Evolutionary conservation across 371 early-diverging fungal genomes (phyloP).

Genomic region (Actinomortierella ambigua): DNA sequence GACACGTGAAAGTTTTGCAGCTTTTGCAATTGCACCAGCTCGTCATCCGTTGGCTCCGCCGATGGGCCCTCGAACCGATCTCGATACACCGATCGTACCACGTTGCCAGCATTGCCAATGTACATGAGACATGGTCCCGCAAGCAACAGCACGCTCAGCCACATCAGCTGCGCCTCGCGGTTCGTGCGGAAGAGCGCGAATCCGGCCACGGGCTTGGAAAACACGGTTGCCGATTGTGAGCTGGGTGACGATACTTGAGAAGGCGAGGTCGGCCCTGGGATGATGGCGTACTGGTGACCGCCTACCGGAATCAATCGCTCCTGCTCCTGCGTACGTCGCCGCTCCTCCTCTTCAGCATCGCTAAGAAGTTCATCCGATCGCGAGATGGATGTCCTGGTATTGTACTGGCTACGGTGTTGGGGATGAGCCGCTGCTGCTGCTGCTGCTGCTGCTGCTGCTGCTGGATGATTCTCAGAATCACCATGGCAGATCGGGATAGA

Average conservation of each 20-base stretch:
- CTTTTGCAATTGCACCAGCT: slow-evolving; percentile 29
- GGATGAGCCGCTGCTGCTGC: too few species aligned
- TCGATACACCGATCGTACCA: slow-evolving; percentile 45
- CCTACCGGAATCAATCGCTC: slow-evolving; percentile 17
- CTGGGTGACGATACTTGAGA: neutral
- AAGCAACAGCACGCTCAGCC: slow-evolving; percentile 30
- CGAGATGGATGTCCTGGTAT: neutral
- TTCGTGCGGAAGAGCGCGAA: slow-evolving; percentile 35
- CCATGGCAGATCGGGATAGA: neutral
- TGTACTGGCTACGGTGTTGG: too few species aligned
- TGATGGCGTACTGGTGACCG: neutral
- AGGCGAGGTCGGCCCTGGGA: slow-evolving; percentile 1
- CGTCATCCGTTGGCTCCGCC: slow-evolving; percentile 15
- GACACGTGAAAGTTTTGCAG: slow-evolving; percentile 51
- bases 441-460: too few species aligned
- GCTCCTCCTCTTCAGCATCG: slow-evolving; percentile 14
- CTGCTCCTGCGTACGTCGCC: slow-evolving; percentile 13
- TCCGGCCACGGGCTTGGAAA: slow-evolving; percentile 23
- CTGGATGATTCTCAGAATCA: too few species aligned
- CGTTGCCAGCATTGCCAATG: slow-evolving; percentile 54
- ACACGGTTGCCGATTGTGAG: neutral
- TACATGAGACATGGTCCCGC: slow-evolving; percentile 59
- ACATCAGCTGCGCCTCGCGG: slow-evolving; percentile 29
- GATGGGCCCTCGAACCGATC: slow-evolving; percentile 26
- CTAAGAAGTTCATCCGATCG: neutral